These are phyloP conservation scores for Kalmanozyma brasiliensis DNA, from an alignment of 1,284 basidiomycete species.

Conservation along the genomic window DNA sequence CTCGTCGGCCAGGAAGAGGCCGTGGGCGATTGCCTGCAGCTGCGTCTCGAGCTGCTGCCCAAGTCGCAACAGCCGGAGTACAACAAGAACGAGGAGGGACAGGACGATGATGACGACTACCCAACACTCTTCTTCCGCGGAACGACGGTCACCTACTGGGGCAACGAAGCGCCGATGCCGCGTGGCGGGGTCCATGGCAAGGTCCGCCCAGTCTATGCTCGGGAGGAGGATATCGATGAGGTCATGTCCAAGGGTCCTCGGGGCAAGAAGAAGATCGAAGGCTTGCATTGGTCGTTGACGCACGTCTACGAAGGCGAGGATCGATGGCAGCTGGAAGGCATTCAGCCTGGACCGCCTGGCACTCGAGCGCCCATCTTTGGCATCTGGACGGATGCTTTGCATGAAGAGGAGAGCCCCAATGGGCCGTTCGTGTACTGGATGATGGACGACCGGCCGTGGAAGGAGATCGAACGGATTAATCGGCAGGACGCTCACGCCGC, in stretches of 20 bases:
- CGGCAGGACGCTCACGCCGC: constrained; percentile 16
- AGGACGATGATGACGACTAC: constrained; percentile 32
- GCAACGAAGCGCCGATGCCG: constrained; percentile 41
- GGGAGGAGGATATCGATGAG: constrained; percentile 31
- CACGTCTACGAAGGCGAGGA: constrained; percentile 56
- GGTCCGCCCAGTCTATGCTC: constrained; percentile 43
- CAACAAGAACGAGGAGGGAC: constrained; percentile 24
- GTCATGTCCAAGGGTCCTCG: constrained; percentile 19
- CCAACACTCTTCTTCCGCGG: constrained; percentile 52
- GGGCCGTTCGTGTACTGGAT: constrained; percentile 50
- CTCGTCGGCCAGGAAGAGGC: constrained; percentile 45
- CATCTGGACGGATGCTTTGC: constrained; percentile 49
- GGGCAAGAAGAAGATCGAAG: constrained; percentile 35
- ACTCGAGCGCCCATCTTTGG: constrained; percentile 52
- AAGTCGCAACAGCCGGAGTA: constrained; percentile 34
- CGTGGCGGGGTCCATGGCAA: constrained; percentile 42
- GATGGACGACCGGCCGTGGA: constrained; percentile 50
- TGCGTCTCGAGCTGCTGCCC: constrained; percentile 48
- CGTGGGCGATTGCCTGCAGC: constrained; percentile 52
- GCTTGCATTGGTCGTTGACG: constrained; percentile 48
- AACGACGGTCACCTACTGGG: constrained; percentile 47
- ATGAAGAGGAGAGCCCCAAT: constrained; percentile 42
- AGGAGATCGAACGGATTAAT: constrained; percentile 37
- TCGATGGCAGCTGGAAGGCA: constrained; percentile 47
- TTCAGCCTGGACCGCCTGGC: constrained; percentile 52